Evolutionary conservation across 768 basidiomycete species (phyloP).

Genomic region (Zangia roseola): DNA sequence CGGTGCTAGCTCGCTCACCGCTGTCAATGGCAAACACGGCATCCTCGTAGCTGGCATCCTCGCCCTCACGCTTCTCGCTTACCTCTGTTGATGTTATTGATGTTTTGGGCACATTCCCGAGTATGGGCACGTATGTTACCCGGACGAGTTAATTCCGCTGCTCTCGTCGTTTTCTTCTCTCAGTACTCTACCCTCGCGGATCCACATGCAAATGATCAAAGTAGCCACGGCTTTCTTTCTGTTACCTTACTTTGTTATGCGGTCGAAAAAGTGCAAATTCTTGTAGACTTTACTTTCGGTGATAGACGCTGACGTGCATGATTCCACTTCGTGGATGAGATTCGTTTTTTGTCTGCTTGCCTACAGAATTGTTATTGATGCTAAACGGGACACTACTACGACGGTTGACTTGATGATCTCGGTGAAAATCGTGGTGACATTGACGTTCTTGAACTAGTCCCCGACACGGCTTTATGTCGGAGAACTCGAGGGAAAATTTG

Average conservation of each 20-base stretch:
- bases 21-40: slow-evolving; percentile 10
- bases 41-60: slow-evolving; percentile 13
- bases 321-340: no score
- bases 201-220: not conserved
- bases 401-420: no score
- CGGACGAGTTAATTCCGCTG: not conserved
- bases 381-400: no score
- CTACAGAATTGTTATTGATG: not conserved
- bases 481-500: not conserved
- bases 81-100: slow-evolving; percentile 18
- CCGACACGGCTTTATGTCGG: no score
- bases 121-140: not conserved
- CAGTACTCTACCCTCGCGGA: not conserved
- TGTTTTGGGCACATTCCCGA: not conserved
- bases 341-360: not conserved
- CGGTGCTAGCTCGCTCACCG: slow-evolving; percentile 26
- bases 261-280: not conserved
- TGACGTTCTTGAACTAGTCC: not conserved
- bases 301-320: not conserved
- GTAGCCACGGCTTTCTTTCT: not conserved
- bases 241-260: not conserved
- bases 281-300: not conserved
- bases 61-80: slow-evolving; percentile 13
- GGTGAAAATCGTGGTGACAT: no score
- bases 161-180: not conserved